Base-by-base conservation (phyloP, 192 early-diverging fungal species). In the Podila epicladia region DNA sequence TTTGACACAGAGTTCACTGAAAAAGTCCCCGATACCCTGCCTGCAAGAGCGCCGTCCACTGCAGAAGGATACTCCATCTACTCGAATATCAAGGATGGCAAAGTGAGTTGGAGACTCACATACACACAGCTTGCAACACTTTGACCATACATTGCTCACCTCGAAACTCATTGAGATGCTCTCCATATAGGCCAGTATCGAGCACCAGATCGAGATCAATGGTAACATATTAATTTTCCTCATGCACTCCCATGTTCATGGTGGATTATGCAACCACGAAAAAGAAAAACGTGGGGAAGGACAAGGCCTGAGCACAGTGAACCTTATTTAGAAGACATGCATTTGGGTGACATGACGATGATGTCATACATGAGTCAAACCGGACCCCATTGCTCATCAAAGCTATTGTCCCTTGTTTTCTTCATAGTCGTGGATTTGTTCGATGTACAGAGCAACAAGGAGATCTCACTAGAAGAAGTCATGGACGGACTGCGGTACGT, bases 401-500 rank as follows among this genome's bases (percentile, higher is more conserved):
- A 37, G 9, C 9, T 11, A 37, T 53, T 53, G 3, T 22, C n/a
- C 5, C 31, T 45, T n/a, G 35, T 24, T 33, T 22, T n/a, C 5
- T 0, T 63, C 45, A 3, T 37, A 88, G 92, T 98, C 9, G 84
- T 91, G n/a, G 97, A 98, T 72, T 85, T 98, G 45, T 92, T 96
- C 50, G 95, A 96, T 71, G 87, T 91, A 9, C 85, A 91, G 48
- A 77, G 90, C 60, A 87, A 86, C 82, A 76, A 76, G 63, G 91
- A 93, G 65, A 89, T 94, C 31, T 90, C 93, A 4, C 84, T 95
- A 0, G 77, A 83, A 57, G 96, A 97, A 80, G 92, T 97, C 50
- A 89, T 98, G 26, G 90, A 91, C 32, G 92, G 97, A 17, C 86
- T 98, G 62, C 94, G 94, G 61, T 98, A 98, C 83, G 96, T 97